These are phyloP conservation scores for Talaromyces verruculosus DNA, from an alignment of 2,329 filamentous ascomycete species.

Conservation along the genomic window DNA sequence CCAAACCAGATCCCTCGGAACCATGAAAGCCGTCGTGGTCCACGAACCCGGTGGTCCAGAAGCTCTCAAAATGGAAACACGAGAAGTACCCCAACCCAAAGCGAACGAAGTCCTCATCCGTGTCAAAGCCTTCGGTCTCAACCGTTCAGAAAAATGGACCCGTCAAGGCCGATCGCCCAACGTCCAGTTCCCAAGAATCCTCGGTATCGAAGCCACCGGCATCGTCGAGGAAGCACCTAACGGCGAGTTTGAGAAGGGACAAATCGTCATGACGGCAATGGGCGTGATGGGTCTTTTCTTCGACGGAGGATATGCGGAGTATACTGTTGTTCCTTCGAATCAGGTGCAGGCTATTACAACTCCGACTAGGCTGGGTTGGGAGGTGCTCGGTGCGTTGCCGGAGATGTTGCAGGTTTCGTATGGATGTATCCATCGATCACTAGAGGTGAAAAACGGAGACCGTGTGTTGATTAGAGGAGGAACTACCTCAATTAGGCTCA, in stretches of 20 bases:
- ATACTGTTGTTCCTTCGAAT: constrained; percentile 43
- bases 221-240: constrained; percentile 39
- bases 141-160: constrained; percentile 49
- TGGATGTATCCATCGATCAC: constrained; percentile 41
- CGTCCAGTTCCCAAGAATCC: constrained; percentile 45
- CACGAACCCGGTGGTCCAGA: neutral
- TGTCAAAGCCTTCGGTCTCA: constrained; percentile 48
- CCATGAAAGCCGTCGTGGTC: neutral
- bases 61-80: neutral
- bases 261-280: constrained; percentile 49
- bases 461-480: constrained; percentile 49
- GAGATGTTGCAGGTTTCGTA: constrained; percentile 55
- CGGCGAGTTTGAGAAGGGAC: constrained; percentile 39
- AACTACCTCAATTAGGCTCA: constrained; percentile 50
- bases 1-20: neutral
- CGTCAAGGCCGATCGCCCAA: constrained; percentile 45
- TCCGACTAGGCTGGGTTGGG: constrained; percentile 40
- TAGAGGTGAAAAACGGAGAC: constrained; percentile 43
- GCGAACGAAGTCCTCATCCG: constrained; percentile 41
- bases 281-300: constrained; percentile 50
- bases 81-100: neutral
- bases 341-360: constrained; percentile 40
- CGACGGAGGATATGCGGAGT: constrained; percentile 53
- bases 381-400: constrained; percentile 48
- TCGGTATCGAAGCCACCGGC: constrained; percentile 52